Base-by-base conservation (phyloP, 805 yeast species). In the Nakazawaea ishiwadae region DNA sequence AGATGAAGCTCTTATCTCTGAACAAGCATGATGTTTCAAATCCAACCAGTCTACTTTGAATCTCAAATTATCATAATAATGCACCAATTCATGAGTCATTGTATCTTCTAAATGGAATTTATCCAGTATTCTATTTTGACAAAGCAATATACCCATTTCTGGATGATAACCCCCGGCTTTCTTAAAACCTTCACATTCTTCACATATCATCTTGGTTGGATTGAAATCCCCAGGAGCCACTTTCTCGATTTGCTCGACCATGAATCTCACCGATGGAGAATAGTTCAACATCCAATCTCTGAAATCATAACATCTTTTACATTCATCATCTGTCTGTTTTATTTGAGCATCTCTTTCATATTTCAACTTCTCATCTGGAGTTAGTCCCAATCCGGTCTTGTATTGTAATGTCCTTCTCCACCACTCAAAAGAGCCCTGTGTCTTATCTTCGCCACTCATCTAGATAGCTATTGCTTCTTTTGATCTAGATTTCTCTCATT, bases 121-220 rank as follows among this genome's bases (percentile, higher is more conserved):
- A 56, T 80, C 79, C 27, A 63, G 58, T 31, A 87, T 70, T 62
- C 89, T 72, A 60, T 93, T 90, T 47, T 90, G 88, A 62, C 99
- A 93, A 5, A 93, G 62, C 44, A 89, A 67, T 19, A 93, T 81
- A 2, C 99, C 99, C 32, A 77, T 59, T 29, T 87, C 84, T 0
- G 98, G 97, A 56, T 90, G 88, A 60, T 84, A 93, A 2, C 99
- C 99, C 34, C 98, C 99, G 29, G 88, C 81, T 44, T 67, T 67
- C 53, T 81, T 77, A 64, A 73, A 69, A 47, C 86, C 95, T 48
- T 84, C 87, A 60, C 99, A 93, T 8, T 74, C 73, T 40, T 79
- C 93, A 59, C 99, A 93, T 12, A 77, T 68, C 40, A 91, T 78
- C 51, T 81, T 79, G 20, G 58, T 52, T 12, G 65, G 60, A 41